phyloP scores from a whole-genome alignment of 75 land plant species.

The Picea sitchensis region DNA sequence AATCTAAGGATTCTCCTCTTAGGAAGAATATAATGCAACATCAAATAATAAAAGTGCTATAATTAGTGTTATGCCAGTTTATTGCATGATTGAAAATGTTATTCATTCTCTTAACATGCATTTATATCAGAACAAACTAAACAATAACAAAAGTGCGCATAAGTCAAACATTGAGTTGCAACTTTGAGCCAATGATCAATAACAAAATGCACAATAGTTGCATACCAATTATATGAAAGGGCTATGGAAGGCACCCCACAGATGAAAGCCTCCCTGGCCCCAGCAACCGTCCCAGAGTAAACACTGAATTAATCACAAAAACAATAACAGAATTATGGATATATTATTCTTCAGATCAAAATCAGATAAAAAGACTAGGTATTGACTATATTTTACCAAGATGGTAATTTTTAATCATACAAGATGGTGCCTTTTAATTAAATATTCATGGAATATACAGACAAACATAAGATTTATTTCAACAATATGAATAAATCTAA shows the following conservation, averaged over 20 bases:
- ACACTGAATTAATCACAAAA: conserved; percentile 36
- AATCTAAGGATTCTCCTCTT: too few relatives aligned
- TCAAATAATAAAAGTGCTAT: too few relatives aligned
- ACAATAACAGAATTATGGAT: conserved; percentile 1
- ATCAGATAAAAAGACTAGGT: not conserved
- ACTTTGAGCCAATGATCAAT: not conserved
- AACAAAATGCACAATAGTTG: not conserved
- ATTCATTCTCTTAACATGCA: not conserved
- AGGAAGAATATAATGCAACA: too few relatives aligned
- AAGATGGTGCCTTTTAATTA: not conserved
- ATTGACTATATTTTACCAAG: not conserved
- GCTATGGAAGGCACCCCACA: conserved; percentile 73
- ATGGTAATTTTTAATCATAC: not conserved
- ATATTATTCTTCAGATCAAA: not conserved
- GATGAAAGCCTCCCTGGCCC: conserved; percentile 90
- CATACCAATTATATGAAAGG: conserved; percentile 85
- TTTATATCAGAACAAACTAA: not conserved
- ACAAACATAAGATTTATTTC: not conserved
- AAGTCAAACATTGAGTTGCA: not conserved
- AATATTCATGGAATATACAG: not conserved
- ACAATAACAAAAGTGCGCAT: not conserved
- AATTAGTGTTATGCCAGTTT: not conserved
- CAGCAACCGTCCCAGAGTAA: conserved; percentile 97
- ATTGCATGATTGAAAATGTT: not conserved
- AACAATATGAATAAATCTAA: not conserved